Conservation (phyloP, 2,329 filamentous ascomycete genomes). For the Magnaporthiopsis rhizophila region DNA sequence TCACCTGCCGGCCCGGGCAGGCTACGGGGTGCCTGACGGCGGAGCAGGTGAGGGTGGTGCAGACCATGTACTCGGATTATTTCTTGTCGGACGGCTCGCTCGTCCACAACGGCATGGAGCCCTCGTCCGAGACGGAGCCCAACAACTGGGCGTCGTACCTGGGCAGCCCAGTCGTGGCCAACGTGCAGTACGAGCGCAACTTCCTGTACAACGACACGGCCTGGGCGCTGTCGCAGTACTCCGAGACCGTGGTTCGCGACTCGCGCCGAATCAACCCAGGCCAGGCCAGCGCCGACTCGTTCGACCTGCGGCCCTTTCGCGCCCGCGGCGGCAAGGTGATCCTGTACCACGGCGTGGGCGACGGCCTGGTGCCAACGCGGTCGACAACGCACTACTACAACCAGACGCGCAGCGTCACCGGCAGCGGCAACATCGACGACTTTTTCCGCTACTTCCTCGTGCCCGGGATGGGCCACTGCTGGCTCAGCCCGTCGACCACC, state of each 20-base stretch:
- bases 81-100: slow-evolving; percentile 9
- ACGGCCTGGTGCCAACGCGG: slow-evolving; percentile 26
- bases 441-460: slow-evolving; percentile 44
- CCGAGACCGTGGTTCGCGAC: slow-evolving; percentile 18
- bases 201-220: slow-evolving; percentile 21
- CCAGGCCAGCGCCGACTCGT: slow-evolving; percentile 21
- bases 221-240: slow-evolving; percentile 23
- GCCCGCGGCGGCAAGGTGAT: slow-evolving; percentile 31
- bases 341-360: slow-evolving; percentile 33
- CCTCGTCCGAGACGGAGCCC: slow-evolving; percentile 35
- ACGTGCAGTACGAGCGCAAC: slow-evolving; percentile 19
- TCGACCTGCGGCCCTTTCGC: slow-evolving; percentile 20
- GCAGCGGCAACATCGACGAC: slow-evolving; percentile 13
- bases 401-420: slow-evolving; percentile 28
- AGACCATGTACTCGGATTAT: slow-evolving; percentile 11
- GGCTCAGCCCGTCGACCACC: slow-evolving; percentile 17
- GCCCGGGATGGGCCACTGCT: slow-evolving; percentile 44
- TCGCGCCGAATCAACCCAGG: slow-evolving; percentile 20
- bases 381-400: slow-evolving; percentile 25
- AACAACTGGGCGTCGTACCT: slow-evolving; percentile 18
- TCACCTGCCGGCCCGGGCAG: slow-evolving; percentile 17
- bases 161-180: slow-evolving; percentile 15
- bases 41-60: slow-evolving; percentile 10
- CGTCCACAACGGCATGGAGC: slow-evolving; percentile 28
- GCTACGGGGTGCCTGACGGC: slow-evolving; percentile 14